Conservation (phyloP, 371 early-diverging fungal species). For the Nosema muscidifuracis region DNA sequence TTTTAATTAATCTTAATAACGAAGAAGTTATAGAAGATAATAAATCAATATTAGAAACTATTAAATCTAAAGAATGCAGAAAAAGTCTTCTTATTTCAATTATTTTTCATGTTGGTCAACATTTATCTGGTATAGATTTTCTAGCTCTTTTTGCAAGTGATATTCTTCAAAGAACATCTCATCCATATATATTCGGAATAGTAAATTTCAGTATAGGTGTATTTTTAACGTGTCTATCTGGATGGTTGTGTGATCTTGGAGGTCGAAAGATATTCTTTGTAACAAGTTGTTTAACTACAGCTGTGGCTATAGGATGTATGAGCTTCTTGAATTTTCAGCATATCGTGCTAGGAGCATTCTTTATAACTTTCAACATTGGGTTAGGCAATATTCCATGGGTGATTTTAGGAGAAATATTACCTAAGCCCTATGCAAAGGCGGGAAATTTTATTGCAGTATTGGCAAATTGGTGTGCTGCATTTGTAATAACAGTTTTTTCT, state of each 20-base stretch:
- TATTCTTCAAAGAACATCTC: not conserved
- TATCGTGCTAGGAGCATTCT: constrained; percentile 69
- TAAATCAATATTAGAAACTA: no score
- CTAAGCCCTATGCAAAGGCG: constrained; percentile 44
- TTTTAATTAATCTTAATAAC: no score
- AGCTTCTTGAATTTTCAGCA: constrained; percentile 65
- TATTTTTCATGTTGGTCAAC: constrained; percentile 68
- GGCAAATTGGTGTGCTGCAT: constrained; percentile 38
- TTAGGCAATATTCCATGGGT: constrained; percentile 68
- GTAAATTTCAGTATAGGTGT: constrained; percentile 10
- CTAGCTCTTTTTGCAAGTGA: constrained; percentile 80
- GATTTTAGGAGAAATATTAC: constrained; percentile 73
- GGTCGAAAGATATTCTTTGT: constrained; percentile 73
- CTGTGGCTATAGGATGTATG: constrained; percentile 67
- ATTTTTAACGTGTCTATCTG: constrained; percentile 66
- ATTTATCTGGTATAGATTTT: constrained; percentile 75
- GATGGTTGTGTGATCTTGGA: constrained; percentile 69
- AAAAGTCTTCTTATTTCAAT: constrained; percentile 58
- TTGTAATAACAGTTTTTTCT: not conserved
- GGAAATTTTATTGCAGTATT: constrained; percentile 10
- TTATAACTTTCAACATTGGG: constrained; percentile 72
- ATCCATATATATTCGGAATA: not conserved
- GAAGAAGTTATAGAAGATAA: no score
- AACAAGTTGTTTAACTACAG: no score
- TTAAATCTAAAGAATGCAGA: constrained; percentile 42